Evolutionary conservation across 2,329 filamentous ascomycete species (phyloP), one percentile per base, ranked within the genome.

Genomic region (Elsinoe arachidis): DNA sequence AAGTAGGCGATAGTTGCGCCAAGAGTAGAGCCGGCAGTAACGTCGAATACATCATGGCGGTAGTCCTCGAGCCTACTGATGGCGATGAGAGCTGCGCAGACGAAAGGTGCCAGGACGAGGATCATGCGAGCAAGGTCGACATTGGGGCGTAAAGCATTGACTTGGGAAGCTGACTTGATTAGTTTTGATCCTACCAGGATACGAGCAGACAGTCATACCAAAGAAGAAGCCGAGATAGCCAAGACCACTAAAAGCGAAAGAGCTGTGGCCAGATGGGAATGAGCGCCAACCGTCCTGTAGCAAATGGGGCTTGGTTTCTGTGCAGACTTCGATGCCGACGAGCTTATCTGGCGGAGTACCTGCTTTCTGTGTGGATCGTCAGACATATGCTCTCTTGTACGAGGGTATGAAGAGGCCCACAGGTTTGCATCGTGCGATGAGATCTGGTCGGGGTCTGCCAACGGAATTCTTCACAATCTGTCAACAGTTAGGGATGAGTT

Each of bases 381-480:
- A 58, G 55, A 26, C 12, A 33, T 34, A 4, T 11, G 17, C 17
- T 14, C 34, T 14, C 30, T 19, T 17, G 21, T 5, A 12, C 14
- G 1, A 43, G 55, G 30, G n/a, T 21, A 35, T 23, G 12, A 35
- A 10, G n/a, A 37, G 67, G 68, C 39, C 69, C 57, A 70, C 73
- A 0, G 93, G 91, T 62, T 87, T 85, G 73, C 93, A 99, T 37
- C 93, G 84, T n/a, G 86, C 84, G 41, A 97, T 82, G 35, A 96
- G 75, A 71, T 97, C 92, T 3, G 92, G 92, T 5, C 92, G 82
- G 30, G 90, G 89, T 10, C 89, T 76, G 7, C 89, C 89, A 23
- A 92, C 87, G 9, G 87, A 81, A 68, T 95, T 96, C 73, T 99
- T 99, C 68, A 97, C 79, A 26, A 92, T 75, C 64, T 66, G 17